Evolutionary conservation across 768 basidiomycete species (phyloP).

Genomic region (Boletus eberwhitei): DNA sequence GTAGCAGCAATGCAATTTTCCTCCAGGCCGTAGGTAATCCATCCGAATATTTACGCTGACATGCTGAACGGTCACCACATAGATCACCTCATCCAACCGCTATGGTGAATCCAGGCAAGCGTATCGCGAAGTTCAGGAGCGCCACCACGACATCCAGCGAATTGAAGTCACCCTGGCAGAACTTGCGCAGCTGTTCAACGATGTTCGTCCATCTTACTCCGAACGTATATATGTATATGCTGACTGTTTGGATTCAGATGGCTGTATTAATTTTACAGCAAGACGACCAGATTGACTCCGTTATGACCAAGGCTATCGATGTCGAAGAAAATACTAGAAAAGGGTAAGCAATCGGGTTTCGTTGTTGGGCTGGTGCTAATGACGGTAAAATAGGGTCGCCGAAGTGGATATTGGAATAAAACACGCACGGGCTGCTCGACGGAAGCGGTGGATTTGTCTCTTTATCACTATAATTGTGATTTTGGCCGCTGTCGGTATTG

Average conservation of each 20-base stretch:
- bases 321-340: slow-evolving; percentile 68
- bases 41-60: background rate
- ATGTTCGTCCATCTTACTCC: slow-evolving; percentile 43
- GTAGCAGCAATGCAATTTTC: slow-evolving; percentile 67
- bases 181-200: slow-evolving; percentile 82
- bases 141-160: slow-evolving; percentile 79
- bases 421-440: slow-evolving; percentile 66
- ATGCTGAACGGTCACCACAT: background rate
- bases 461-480: slow-evolving; percentile 55
- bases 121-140: slow-evolving; percentile 83
- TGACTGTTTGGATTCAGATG: slow-evolving; percentile 50
- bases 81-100: slow-evolving; percentile 76
- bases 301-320: slow-evolving; percentile 59
- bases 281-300: slow-evolving; percentile 63
- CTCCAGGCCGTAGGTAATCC: slow-evolving; percentile 54
- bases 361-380: background rate
- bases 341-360: slow-evolving; percentile 48
- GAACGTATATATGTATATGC: background rate
- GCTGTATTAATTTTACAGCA: slow-evolving; percentile 75
- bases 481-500: slow-evolving; percentile 40
- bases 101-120: slow-evolving; percentile 81
- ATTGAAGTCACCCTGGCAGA: slow-evolving; percentile 89
- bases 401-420: slow-evolving; percentile 67
- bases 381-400: slow-evolving; percentile 41
- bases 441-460: slow-evolving; percentile 87